Percentiles rank a stretch among this genome's conserved stretches.
These are phyloP conservation scores for Ceratocystis ficicola DNA, from an alignment of 2,329 filamentous ascomycete species.

Conservation along the genomic window DNA sequence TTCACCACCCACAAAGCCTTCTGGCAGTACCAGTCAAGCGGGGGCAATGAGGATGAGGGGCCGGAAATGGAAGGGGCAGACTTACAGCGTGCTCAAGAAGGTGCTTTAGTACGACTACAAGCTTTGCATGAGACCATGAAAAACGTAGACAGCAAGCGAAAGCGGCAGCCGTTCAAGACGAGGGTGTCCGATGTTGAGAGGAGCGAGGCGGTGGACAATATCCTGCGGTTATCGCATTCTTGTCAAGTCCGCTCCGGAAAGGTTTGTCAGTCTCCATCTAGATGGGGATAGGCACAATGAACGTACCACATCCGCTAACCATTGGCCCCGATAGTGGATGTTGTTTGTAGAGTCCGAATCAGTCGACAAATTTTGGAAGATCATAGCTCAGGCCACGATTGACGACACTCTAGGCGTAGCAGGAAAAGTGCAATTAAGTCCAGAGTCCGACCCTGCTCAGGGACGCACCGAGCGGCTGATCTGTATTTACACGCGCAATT, in stretches of 20 bases:
- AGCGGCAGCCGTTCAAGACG: constrained; percentile 31
- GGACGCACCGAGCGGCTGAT: constrained; percentile 44
- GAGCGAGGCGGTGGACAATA: constrained; percentile 38
- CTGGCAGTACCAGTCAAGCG: constrained; percentile 31
- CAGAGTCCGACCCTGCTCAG: constrained; percentile 36
- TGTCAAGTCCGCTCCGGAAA: constrained; percentile 54
- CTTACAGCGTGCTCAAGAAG: constrained; percentile 38
- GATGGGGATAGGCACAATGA: not conserved
- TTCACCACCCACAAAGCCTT: constrained; percentile 29
- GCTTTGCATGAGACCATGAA: constrained; percentile 39
- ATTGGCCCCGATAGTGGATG: constrained; percentile 51
- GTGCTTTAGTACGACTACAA: constrained; percentile 40
- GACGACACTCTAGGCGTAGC: constrained; percentile 57
- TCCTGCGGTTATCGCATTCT: constrained; percentile 49
- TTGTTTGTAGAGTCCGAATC: constrained; percentile 46
- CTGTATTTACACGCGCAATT: constrained; percentile 69
- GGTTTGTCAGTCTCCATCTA: constrained; percentile 30
- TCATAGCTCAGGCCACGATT: constrained; percentile 53
- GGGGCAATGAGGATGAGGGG: constrained; percentile 39
- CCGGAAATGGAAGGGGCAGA: constrained; percentile 37
- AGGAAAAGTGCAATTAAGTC: constrained; percentile 54
- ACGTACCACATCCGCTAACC: not conserved
- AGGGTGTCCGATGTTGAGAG: constrained; percentile 40
- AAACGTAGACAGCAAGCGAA: constrained; percentile 33
- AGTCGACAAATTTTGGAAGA: constrained; percentile 53